Percentiles rank a stretch among this genome's conserved stretches.
Evolutionary conservation across 2,329 filamentous ascomycete genomes (phyloP).

Genomic region (Xylariaceae sp.): DNA sequence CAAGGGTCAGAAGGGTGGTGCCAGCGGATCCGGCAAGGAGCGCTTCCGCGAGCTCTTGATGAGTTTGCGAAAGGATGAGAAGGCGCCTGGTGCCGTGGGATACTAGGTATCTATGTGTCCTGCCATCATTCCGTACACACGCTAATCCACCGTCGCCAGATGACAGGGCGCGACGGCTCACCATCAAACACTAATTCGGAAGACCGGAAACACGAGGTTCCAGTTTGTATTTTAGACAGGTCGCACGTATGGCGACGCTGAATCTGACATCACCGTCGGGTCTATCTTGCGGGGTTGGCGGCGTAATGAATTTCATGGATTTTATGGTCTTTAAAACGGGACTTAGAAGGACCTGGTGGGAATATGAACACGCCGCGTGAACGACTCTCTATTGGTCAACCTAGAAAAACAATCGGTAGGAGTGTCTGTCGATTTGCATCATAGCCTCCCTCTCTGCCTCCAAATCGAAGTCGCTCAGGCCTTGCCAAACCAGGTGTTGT

Average conservation of each 20-base stretch:
- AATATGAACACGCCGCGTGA: conserved; percentile 19
- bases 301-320: conserved; percentile 26
- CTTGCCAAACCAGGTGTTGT: conserved; percentile 73
- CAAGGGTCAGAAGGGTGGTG: conserved; percentile 82
- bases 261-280: conserved; percentile 18
- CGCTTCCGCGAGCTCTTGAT: conserved; percentile 88
- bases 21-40: conserved; percentile 87
- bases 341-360: conserved; percentile 6
- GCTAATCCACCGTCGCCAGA: conserved; percentile 5
- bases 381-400: conserved; percentile 22
- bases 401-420: conserved; percentile 18
- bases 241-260: conserved; percentile 15
- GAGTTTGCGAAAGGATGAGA: conserved; percentile 88
- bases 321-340: conserved; percentile 15
- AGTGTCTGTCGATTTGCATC: conserved; percentile 13
- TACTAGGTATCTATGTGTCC: conserved; percentile 39
- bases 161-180: conserved; percentile 7
- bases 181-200: conserved; percentile 7
- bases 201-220: conserved; percentile 5
- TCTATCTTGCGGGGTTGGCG: conserved; percentile 18
- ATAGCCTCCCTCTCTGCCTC: conserved; percentile 8
- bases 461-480: conserved; percentile 30
- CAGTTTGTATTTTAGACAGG: conserved; percentile 28
- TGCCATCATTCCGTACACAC: conserved; percentile 20
- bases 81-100: conserved; percentile 63